Evolutionary conservation across 179 eudicot species (phyloP).

Genomic region (Gypsophila paniculata): DNA sequence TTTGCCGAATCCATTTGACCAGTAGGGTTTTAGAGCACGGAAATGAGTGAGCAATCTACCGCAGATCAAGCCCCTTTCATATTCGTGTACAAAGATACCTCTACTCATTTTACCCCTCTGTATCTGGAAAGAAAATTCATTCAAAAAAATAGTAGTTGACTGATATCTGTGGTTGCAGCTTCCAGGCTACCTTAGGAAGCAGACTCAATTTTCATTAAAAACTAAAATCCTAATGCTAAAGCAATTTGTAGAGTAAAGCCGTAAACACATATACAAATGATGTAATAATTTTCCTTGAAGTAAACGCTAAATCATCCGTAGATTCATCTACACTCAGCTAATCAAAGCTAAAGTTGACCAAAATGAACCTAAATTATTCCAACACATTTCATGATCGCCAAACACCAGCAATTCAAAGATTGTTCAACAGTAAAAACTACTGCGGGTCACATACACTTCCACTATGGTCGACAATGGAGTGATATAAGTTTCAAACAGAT

Average conservation of each 20-base stretch:
- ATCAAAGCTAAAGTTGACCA: not conserved
- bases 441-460: not conserved
- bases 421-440: conserved; percentile 1
- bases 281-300: not conserved
- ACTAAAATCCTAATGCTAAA: no score
- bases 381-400: conserved; percentile 6
- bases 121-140: no score
- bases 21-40: not conserved
- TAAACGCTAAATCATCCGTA: not conserved
- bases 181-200: no score
- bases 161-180: no score
- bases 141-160: no score
- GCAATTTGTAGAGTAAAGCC: not conserved
- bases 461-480: not conserved
- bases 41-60: not conserved
- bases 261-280: not conserved
- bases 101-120: no score
- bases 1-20: not conserved
- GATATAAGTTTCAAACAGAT: not conserved
- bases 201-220: no score
- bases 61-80: not conserved
- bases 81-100: no score
- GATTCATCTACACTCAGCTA: not conserved
- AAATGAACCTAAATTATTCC: not conserved
- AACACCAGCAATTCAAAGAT: not conserved